Evolutionary conservation across 106 monocot species (phyloP), one percentile per base, ranked within the genome.

Genomic region (Phalaenopsis aphrodite): DNA sequence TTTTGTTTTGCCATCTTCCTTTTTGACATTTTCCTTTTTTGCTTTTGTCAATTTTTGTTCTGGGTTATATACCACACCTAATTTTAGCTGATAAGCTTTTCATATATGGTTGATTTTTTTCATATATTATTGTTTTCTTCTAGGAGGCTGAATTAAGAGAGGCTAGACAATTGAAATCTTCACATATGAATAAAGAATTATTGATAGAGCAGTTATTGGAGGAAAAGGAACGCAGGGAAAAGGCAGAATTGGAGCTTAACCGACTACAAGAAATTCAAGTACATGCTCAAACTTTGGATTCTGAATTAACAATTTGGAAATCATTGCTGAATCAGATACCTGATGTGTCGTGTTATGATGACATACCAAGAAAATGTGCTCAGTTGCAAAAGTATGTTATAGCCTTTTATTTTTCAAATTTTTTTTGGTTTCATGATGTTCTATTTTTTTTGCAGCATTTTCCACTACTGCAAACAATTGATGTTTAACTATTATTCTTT

Each of bases 111-210:
- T 72, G 18, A 8, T 81, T 23, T 55, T 81, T 23, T 55, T 57
- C 66, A 19, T 77, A 2, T 30, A 55, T 21, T 66, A 30, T 78
- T 6, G 66, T 67, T 42, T 81, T n/a, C 15, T 79, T 85, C 18
- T 81, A 98, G 99, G 99, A 93, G 84, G 84, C 85, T 75, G 99
- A 99, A 84, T 84, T 99, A 77, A 86, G 78, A 82, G 99, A 99
- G 85, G 99, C 99, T 76, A 89, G 88, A 80, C 90, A 82, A 69
- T 64, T 95, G 77, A 99, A 91, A 86, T 84, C 90, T 84, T 95
- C 81, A 84, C 91, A 93, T 82, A 46, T 82, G 9, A 84, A 91
- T 75, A 80, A 49, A 55, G 98, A 92, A 66, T 80, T 99, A 77
- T 78, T 99, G 57, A 93, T 91, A 72, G 93, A 99, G 87, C 95